Conservation (phyloP, 495 filamentous ascomycete genomes). For the Penicillium crystallinum region DNA sequence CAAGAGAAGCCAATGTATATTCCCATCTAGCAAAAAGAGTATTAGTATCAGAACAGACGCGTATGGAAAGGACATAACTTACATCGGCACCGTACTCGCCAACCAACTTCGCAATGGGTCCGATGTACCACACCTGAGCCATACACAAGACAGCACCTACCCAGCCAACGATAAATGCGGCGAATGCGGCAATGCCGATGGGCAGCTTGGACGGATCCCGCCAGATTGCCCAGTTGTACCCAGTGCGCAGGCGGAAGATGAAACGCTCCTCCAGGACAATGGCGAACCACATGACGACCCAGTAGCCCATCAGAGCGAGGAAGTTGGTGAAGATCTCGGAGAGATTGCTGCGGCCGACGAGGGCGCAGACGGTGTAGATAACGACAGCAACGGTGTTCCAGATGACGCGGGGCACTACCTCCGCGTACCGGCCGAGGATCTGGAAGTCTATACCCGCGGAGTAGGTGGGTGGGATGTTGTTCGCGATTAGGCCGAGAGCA, state of each 20-base stretch:
- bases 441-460: constrained; percentile 65
- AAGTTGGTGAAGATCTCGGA: constrained; percentile 67
- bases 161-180: constrained; percentile 65
- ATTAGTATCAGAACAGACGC: constrained; percentile 11
- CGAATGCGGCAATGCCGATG: constrained; percentile 55
- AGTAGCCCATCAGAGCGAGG: constrained; percentile 69
- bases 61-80: constrained; percentile 12
- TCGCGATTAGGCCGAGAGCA: constrained; percentile 65
- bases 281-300: constrained; percentile 61
- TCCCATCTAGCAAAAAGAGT: constrained; percentile 36
- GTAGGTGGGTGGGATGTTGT: constrained; percentile 66
- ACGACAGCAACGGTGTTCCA: constrained; percentile 58
- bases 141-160: constrained; percentile 64
- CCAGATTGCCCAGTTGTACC: constrained; percentile 61
- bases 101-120: constrained; percentile 52
- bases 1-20: constrained; percentile 48
- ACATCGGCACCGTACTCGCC: constrained; percentile 59
- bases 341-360: constrained; percentile 57
- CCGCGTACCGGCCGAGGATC: constrained; percentile 53
- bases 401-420: constrained; percentile 54
- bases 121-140: constrained; percentile 67
- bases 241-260: constrained; percentile 49
- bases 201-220: constrained; percentile 55
- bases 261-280: constrained; percentile 61
- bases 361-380: constrained; percentile 58